These are phyloP conservation scores for Serendipita vermifera DNA, from an alignment of 768 basidiomycete genomes.

Conservation along the genomic window DNA sequence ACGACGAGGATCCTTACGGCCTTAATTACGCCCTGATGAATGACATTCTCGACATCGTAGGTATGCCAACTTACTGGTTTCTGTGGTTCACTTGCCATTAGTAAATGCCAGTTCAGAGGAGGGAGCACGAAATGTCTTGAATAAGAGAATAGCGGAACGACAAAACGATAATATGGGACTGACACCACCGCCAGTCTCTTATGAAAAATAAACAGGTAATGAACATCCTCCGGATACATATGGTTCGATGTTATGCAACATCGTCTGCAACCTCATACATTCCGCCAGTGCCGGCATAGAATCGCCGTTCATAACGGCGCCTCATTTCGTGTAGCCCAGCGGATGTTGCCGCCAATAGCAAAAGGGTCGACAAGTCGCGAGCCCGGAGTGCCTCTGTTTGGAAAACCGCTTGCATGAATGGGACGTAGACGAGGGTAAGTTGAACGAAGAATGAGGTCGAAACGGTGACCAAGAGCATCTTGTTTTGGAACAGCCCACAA, in stretches of 20 bases:
- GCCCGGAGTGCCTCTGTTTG: constrained; percentile 72
- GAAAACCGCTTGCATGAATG: constrained; percentile 83
- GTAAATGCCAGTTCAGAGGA: background rate
- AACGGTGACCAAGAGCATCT: constrained; percentile 81
- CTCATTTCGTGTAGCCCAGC: constrained; percentile 65
- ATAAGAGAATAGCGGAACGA: background rate
- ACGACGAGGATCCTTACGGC: constrained; percentile 20
- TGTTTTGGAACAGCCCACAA: constrained; percentile 71
- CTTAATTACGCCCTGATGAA: background rate
- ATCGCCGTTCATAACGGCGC: constrained; percentile 58
- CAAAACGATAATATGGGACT: background rate
- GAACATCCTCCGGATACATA: background rate
- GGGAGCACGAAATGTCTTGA: background rate
- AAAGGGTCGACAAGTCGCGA: constrained; percentile 56
- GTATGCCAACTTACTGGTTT: too few species aligned
- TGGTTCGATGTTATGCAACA: background rate
- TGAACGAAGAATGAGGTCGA: constrained; percentile 75
- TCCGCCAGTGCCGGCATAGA: constrained; percentile 16
- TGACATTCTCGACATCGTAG: background rate
- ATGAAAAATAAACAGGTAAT: constrained; percentile 2
- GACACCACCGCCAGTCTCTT: constrained; percentile 1
- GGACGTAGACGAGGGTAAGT: constrained; percentile 77
- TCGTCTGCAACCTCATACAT: background rate
- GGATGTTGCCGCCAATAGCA: constrained; percentile 53
- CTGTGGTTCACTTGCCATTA: background rate